Evolutionary conservation across 306 rosid genomes (phyloP).

Genomic region (Neltuma alba): DNA sequence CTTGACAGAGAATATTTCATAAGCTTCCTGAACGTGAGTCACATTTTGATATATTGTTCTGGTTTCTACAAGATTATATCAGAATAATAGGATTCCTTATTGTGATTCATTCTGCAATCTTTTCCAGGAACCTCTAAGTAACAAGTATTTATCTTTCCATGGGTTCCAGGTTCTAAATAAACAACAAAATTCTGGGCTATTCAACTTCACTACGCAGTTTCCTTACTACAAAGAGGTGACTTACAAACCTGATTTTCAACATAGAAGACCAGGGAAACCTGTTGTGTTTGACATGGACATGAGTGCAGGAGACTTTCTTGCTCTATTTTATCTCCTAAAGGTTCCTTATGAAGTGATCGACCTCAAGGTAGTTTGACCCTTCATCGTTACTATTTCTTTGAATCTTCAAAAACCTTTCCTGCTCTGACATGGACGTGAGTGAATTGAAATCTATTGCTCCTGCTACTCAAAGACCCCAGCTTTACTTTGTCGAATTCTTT

Average conservation of each 20-base stretch:
- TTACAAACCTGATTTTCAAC: constrained; percentile 58
- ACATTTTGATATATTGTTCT: background rate
- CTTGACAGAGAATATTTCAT: constrained; percentile 73
- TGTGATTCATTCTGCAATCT: background rate
- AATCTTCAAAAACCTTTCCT: background rate
- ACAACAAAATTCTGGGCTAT: constrained; percentile 56
- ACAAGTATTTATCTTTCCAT: background rate
- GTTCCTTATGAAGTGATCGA: constrained; percentile 75
- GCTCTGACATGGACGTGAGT: too few relatives aligned
- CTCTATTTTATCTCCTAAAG: constrained; percentile 84
- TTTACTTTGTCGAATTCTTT: too few relatives aligned
- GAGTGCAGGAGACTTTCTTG: constrained; percentile 95
- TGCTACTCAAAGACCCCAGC: too few relatives aligned
- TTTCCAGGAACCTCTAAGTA: background rate
- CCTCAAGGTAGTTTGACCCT: constrained; percentile 60
- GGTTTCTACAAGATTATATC: background rate
- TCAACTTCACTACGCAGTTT: constrained; percentile 79
- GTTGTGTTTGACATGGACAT: constrained; percentile 95
- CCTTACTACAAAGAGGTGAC: constrained; percentile 66
- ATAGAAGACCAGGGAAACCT: constrained; percentile 64
- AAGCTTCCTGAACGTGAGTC: constrained; percentile 74
- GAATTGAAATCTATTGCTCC: too few relatives aligned
- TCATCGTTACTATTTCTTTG: background rate
- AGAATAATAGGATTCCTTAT: background rate
- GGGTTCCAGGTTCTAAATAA: constrained; percentile 41